Base-by-base conservation (phyloP, 192 early-diverging fungal genomes). In the Umbelopsis ramanniana region DNA sequence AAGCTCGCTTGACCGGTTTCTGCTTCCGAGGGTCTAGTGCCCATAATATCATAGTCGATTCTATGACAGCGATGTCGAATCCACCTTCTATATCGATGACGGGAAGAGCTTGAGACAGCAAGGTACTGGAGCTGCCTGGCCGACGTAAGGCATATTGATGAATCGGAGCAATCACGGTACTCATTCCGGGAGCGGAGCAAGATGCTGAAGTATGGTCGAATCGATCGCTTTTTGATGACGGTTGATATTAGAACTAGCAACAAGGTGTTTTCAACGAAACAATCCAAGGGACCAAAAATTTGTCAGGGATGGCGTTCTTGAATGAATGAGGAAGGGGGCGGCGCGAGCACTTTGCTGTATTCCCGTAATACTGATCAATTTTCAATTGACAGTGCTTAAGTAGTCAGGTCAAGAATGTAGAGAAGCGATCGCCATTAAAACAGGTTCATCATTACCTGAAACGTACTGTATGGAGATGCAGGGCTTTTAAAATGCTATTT, bases 141-240 rank as follows among this genome's bases (percentile, higher is more conserved):
- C 33, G 57, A 3, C 29, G 57, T 26, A 63, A 63, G 12, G 57
- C 19, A 26, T 63, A n/a, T 26, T 29, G 57, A 10, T 63, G 29
- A 11, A 63, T 63, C 57, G 57, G 57, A 63, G 57, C 57, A 29
- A 63, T 3, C 33, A 37, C 33, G 57, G 57, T 63, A 35, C 57
- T 63, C 57, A 63, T 63, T 63, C 57, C 57, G 57, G 37, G 57
- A 63, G 57, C 57, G 57, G 57, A 63, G 57, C 26, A 63, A 35
- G 29, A 35, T 37, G 14, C 19, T 63, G 26, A 43, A 43, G 11
- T 37, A 63, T 63, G 33, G 17, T 63, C 6, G 26, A 19, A 15
- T 14, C 26, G 57, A 17, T 63, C 9, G 33, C 15, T 63, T 29
- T 63, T 17, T 37, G 57, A 37, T 63, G 33, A 35, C 35, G 48